Base-by-base conservation (phyloP, 2,329 filamentous ascomycete genomes). In the Madurella fahalii region DNA sequence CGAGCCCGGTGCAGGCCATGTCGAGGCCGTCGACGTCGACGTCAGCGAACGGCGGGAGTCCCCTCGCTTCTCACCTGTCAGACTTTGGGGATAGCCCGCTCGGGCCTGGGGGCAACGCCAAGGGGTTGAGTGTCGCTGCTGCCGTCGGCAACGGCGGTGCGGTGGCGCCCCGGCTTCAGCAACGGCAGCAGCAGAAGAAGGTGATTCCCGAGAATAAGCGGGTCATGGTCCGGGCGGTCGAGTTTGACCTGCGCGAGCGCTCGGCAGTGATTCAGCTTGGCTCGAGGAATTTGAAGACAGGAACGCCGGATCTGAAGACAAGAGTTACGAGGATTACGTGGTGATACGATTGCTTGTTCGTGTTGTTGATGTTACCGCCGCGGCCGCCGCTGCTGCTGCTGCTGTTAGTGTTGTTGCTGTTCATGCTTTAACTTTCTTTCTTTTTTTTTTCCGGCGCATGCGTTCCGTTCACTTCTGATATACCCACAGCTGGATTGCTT, bases 231-330 rank as follows among this genome's bases (percentile, higher is more conserved):
- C 74, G 77, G 53, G 69, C 77, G 0, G 79, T 81, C 17, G 77
- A 83, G 58, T 83, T 84, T 61, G 77, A 83, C 61, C 70, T 84
- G 46, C 75, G 77, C 32, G 71, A 75, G 47, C 74, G 77, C 44
- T 71, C 69, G 50, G 81, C 81, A 4, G 68, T 71, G 9, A 67
- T 84, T 25, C 69, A 74, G 56, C 79, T 82, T 32, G 81, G 81
- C n/a, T 80, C 79, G 9, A 71, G 81, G 40, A 76, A 76, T 7
- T 65, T 80, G n/a, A 72, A 70, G 4, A 72, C 74, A 1, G 78
- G 74, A 0, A 67, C 71, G 51, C 69, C 67, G 1, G 80, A 83
- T 60, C 60, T 71, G 32, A 77, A 79, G 58, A 76, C 73, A 5
- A 72, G 71, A n/a, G 65, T 68, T 40, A 78, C 75, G 13, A 68